Percentiles rank a stretch among this genome's conserved stretches.
Evolutionary conservation across 2,329 filamentous ascomycete species (phyloP).

Genomic region (Fusarium sp.): DNA sequence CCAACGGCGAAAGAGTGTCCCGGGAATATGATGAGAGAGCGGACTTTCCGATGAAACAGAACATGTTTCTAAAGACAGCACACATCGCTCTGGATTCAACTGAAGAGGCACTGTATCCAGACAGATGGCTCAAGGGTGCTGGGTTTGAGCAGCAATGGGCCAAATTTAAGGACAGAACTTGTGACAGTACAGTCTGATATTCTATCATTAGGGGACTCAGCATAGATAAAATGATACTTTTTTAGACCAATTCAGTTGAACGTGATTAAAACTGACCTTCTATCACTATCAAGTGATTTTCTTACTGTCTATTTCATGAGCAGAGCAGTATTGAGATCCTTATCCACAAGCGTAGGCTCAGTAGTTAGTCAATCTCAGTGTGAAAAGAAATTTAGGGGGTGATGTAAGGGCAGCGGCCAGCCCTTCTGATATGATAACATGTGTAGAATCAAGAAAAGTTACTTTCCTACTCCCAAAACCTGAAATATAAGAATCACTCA

Average conservation of each 20-base stretch:
- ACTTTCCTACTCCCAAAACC: background rate
- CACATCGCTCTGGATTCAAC: background rate
- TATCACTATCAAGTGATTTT: background rate
- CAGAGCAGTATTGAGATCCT: background rate
- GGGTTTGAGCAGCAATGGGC: background rate
- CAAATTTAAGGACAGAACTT: background rate
- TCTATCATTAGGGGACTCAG: background rate
- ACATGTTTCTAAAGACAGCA: background rate
- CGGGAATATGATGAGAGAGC: background rate
- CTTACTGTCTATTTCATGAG: background rate
- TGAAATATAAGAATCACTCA: background rate
- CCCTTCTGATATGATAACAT: background rate
- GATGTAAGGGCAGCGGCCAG: background rate
- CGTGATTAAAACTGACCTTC: no score
- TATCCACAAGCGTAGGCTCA: background rate
- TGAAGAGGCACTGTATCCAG: background rate
- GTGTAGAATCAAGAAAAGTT: background rate
- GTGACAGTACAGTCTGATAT: background rate
- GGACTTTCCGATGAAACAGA: background rate
- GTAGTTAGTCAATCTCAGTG: background rate
- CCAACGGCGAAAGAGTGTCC: background rate
- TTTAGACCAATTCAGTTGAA: no score
- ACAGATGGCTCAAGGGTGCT: background rate
- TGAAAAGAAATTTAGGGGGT: background rate
- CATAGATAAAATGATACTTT: background rate